Conservation (phyloP, 352 stramenopile species). For the Phytopythium delawarense region DNA sequence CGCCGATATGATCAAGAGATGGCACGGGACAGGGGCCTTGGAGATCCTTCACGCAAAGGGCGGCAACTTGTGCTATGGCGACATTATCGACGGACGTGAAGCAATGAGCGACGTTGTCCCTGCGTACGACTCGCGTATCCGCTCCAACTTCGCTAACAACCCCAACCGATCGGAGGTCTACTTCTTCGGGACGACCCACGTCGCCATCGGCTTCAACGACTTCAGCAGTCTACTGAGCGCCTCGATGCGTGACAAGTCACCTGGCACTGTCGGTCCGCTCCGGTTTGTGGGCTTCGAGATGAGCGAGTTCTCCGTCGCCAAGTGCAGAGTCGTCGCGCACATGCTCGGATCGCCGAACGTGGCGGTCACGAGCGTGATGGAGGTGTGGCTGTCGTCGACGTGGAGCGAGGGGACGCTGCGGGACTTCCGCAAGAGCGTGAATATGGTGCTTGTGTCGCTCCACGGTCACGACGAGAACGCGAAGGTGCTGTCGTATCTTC, state of each 20-base stretch:
- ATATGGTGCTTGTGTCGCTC: conserved; percentile 5
- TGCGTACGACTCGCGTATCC: conserved; percentile 19
- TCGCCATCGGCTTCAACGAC: conserved; percentile 28
- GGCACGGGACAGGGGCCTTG: conserved; percentile 18
- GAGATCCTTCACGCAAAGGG: conserved; percentile 3
- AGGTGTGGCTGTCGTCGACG: conserved; percentile 25
- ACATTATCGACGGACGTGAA: conserved; percentile 16
- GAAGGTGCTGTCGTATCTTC: conserved; percentile 20
- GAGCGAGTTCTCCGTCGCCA: conserved; percentile 24
- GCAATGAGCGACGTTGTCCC: neutral
- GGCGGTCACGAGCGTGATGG: conserved; percentile 17
- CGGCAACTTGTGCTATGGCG: conserved; percentile 6
- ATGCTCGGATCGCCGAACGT: conserved; percentile 15
- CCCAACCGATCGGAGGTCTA: conserved; percentile 17
- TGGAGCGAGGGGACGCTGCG: conserved; percentile 17
- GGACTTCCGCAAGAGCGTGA: conserved; percentile 13
- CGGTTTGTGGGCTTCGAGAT: conserved; percentile 24
- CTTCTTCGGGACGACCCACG: conserved; percentile 23
- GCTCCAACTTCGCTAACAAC: conserved; percentile 24
- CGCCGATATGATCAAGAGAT: conserved; percentile 14
- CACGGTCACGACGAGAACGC: conserved; percentile 10
- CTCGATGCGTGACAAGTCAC: conserved; percentile 3
- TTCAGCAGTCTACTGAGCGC: conserved; percentile 19
- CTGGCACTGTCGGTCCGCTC: conserved; percentile 1
- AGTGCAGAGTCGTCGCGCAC: conserved; percentile 19